Base-by-base conservation (phyloP, 2,329 filamentous ascomycete species). In the Pleochaeta shiraiana region DNA sequence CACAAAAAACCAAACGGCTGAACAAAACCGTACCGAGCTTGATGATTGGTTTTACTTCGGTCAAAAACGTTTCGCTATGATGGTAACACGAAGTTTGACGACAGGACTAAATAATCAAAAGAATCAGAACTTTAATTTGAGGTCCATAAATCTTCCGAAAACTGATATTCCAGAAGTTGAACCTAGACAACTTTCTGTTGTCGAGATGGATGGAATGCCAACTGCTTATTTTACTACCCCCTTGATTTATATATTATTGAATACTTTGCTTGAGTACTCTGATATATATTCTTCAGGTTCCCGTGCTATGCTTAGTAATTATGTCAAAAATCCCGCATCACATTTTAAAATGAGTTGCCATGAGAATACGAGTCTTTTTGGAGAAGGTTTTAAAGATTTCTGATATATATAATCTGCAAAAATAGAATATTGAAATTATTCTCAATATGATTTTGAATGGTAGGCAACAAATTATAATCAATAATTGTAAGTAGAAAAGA, bases 31-130 rank as follows among this genome's bases (percentile, higher is more conserved):
- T 26, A 63, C 67, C 30, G 64, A 68, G 28, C 55, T 68, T 19
- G 68, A 71, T 63, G 67, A 72, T 28, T 68, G 66, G 66, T 71
- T 72, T 59, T 73, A 72, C 37, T 55, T 60, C 28, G 70, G 71
- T 12, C 70, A 72, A 30, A 65, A 69, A 64, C 67, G 68, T 31
- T 70, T 67, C 60, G 67, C 55, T 4, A 66, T 65, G 6, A 71
- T 71, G 70, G 68, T 66, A 9, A 63, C 59, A 14, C 33, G 60
- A 45, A 26, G n/a, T 30, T n/a, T 19, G 14, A 34, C 12, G 21
- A 59, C 28, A 26, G 34, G 30, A 31, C 24, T 24, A 59, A 19
- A n/a, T 16, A 24, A 12, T 19, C 28, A 53, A 26, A 55, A 24
- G 30, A 55, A 37, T 53, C 12, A 28, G 30, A n/a, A 61, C 2